phyloP scores from a whole-genome alignment of 2,329 filamentous ascomycete species.

The Sarocladium kiliense region DNA sequence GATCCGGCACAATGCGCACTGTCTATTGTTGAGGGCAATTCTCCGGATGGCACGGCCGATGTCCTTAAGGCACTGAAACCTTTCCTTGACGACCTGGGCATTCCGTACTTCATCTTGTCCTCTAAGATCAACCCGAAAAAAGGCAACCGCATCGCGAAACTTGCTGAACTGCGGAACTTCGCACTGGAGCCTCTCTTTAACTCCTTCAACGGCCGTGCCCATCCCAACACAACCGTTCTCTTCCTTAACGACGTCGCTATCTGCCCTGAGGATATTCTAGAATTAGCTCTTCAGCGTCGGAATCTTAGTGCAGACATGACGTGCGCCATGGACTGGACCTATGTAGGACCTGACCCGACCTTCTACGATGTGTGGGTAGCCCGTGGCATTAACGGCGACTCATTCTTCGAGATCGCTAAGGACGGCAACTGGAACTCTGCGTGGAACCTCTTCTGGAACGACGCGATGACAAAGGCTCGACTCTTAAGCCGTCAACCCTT shows the following conservation, averaged over 20 bases:
- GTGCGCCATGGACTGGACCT: constrained; percentile 56
- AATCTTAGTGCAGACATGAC: constrained; percentile 47
- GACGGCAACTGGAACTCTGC: constrained; percentile 44
- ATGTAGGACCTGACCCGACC: constrained; percentile 34
- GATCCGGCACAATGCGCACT: constrained; percentile 45
- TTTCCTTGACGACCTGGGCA: constrained; percentile 31
- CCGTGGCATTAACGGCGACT: constrained; percentile 45
- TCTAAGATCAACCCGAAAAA: constrained; percentile 38
- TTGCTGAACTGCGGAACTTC: constrained; percentile 48
- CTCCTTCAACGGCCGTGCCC: constrained; percentile 16
- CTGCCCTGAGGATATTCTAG: constrained; percentile 52
- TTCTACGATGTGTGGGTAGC: constrained; percentile 57
- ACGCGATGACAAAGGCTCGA: constrained; percentile 27
- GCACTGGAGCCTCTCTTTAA: constrained; percentile 42
- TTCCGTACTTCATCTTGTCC: constrained; percentile 35
- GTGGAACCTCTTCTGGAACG: constrained; percentile 49
- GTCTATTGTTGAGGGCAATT: constrained; percentile 52
- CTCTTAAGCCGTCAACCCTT: constrained; percentile 37
- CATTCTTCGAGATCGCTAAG: constrained; percentile 47
- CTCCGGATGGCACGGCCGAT: constrained; percentile 47
- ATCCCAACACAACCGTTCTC: constrained; percentile 35
- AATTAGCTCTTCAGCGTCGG: constrained; percentile 44
- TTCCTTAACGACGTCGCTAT: constrained; percentile 51
- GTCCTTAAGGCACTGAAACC: constrained; percentile 37
- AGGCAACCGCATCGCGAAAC: constrained; percentile 37